Percentiles rank a stretch among this genome's conserved stretches.
Evolutionary conservation across 441 rosid genomes (phyloP).

Genomic region (Oxalis stricta): DNA sequence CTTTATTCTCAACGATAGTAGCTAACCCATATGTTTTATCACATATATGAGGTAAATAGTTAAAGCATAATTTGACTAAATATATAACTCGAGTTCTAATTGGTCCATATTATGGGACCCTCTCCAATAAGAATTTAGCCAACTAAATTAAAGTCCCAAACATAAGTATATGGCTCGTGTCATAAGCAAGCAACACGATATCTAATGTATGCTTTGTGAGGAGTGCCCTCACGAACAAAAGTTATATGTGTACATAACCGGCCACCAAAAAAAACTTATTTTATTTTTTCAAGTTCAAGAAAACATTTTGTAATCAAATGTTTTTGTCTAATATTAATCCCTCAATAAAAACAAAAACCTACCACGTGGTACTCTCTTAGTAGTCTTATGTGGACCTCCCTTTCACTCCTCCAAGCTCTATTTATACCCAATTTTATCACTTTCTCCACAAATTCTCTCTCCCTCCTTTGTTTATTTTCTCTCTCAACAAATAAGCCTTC

Average conservation of each 20-base stretch:
- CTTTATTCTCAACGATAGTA: too few relatives aligned
- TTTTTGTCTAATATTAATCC: not conserved
- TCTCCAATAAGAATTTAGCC: too few relatives aligned
- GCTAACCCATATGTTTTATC: too few relatives aligned
- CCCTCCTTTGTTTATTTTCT: not conserved
- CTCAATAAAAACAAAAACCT: constrained; percentile 12
- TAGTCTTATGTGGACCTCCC: constrained; percentile 19
- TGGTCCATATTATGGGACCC: constrained; percentile 9
- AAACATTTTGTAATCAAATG: not conserved
- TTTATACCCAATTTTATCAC: constrained; percentile 14
- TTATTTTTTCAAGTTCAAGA: not conserved
- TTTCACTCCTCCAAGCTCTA: constrained; percentile 8
- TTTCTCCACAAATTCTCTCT: not conserved
- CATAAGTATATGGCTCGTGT: not conserved
- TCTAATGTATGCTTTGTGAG: too few relatives aligned
- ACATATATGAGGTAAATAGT: too few relatives aligned
- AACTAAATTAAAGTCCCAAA: not conserved
- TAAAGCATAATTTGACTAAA: too few relatives aligned
- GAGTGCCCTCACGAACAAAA: too few relatives aligned
- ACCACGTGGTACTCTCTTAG: constrained; percentile 24
- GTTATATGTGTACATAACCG: too few relatives aligned
- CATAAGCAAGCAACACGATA: not conserved
- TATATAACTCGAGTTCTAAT: constrained; percentile 2
- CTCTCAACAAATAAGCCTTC: not conserved
- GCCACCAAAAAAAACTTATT: too few relatives aligned